Evolutionary conservation across 129 eudicot species (phyloP).

Genomic region (Flaveria bidentis): DNA sequence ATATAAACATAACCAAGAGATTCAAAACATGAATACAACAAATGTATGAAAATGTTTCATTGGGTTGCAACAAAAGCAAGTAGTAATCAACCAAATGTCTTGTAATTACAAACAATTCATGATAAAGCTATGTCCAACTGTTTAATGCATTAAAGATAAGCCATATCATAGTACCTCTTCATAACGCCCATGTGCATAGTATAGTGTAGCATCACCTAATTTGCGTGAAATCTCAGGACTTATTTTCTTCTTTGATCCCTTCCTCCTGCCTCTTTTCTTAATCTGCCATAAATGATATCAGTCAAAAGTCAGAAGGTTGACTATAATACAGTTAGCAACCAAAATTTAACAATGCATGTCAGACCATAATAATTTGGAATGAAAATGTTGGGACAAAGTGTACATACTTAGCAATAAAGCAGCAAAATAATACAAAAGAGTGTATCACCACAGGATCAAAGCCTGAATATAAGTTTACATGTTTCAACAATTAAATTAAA

Average conservation of each 20-base stretch:
- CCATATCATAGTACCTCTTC: conserved; percentile 59
- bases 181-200: conserved; percentile 66
- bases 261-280: conserved; percentile 73
- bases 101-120: background rate
- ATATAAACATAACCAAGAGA: background rate
- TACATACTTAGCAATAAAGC: background rate
- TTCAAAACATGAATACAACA: background rate
- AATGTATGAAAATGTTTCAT: too few relatives aligned
- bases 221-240: conserved; percentile 66
- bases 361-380: background rate
- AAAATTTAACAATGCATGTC: conserved; percentile 17
- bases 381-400: background rate
- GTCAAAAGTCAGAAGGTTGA: conserved; percentile 7
- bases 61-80: background rate
- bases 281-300: conserved; percentile 35
- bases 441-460: background rate
- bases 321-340: conserved; percentile 12
- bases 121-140: background rate
- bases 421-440: background rate
- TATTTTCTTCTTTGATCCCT: conserved; percentile 69
- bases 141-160: background rate
- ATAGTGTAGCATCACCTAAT: conserved; percentile 91
- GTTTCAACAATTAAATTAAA: background rate
- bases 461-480: background rate
- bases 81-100: background rate